Base-by-base conservation (phyloP, 306 rosid genomes). In the Lotus japonicus region DNA sequence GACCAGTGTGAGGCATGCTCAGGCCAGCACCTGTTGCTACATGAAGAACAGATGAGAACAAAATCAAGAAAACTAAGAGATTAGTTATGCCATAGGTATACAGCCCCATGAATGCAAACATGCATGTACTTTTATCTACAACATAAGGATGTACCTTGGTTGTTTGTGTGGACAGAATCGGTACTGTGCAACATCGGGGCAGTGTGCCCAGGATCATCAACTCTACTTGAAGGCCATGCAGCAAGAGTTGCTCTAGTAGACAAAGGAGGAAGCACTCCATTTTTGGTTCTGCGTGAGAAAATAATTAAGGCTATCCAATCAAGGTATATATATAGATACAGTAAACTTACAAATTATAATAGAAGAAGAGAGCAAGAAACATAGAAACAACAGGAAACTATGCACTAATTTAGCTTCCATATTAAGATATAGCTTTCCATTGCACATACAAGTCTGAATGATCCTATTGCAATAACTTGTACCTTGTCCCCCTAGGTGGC, bases 401-500 rank as follows among this genome's bases (percentile, higher is more conserved):
- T 64, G 44, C 31, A 12, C 48, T 19, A 61, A 33, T 21, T 62
- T 2, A 36, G 48, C 74, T 68, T 63, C 61, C 66, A 11, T 9
- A 2, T 23, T 11, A 17, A 46, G 39, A 64, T 44, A 31, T 49
- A 52, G 64, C 36, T 15, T 45, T 39, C 31, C 26, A 51, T 55
- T 46, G 46, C 23, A 45, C 19, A 48, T 42, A 23, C 13, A 11
- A 41, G 62, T 69, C 49, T 49, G 19, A 44, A 66, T 64, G 57
- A 66, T 49, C 64, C 48, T 12, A 15, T 45, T 42, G 66, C 43
- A 63, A 68, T 45, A 31, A 7, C 33, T 12, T 43, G 44, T 85
- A 92, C 98, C 97, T 88, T 64, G 66, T 90, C 19, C 96, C 97
- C 62, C 98, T 82, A 1, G 96, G 89, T 76, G 97, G 98, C 81